Evolutionary conservation across 345 rosid species (phyloP), one percentile per base, ranked within the genome.

Genomic region (Trapa incisa): DNA sequence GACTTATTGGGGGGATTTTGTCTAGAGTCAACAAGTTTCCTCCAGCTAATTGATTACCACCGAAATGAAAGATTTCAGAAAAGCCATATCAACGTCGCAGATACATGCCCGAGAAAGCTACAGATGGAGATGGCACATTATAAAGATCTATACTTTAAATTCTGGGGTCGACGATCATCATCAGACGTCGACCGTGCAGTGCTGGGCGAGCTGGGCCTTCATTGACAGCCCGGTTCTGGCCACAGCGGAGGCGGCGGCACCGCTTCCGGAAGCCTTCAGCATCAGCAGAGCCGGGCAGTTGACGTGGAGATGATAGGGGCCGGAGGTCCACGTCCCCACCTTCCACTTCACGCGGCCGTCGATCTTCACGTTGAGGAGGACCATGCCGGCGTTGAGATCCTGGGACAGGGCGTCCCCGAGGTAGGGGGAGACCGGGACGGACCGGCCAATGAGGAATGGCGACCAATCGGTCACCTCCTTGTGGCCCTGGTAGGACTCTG

Each of bases 321-420:
- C 86, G 0, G 97, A 88, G 38, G 85, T 65, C 89, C 88, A 88
- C 5, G 96, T 73, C 2, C 98, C 98, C 6, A 89, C 91, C 65
- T 82, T 89, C 91, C 89, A 92, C 72, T 71, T 85, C 47, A 87
- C 65, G 35, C 56, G 70, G 32, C 96, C 96, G 0, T 80, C 77
- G 36, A 85, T 71, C 78, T 81, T 87, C 47, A 92, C 61, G 37
- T 81, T 74, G 22, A 89, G 29, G 50, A 92, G 72, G 57, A 89
- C 72, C 68, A 70, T 67, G 42, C 92, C 98, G 2, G 88, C 79
- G 48, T 53, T 73, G 63, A 74, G 65, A 71, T 92, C 98, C 75
- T 87, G 80, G 14, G 47, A 29, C 75, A 92, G 37, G 9, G 85
- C 72, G 0, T 65, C 67, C 16, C 75, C 73, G 16, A 83, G 65